These are phyloP conservation scores for Boletus reticulatus DNA, from an alignment of 768 basidiomycete genomes.

Conservation along the genomic window DNA sequence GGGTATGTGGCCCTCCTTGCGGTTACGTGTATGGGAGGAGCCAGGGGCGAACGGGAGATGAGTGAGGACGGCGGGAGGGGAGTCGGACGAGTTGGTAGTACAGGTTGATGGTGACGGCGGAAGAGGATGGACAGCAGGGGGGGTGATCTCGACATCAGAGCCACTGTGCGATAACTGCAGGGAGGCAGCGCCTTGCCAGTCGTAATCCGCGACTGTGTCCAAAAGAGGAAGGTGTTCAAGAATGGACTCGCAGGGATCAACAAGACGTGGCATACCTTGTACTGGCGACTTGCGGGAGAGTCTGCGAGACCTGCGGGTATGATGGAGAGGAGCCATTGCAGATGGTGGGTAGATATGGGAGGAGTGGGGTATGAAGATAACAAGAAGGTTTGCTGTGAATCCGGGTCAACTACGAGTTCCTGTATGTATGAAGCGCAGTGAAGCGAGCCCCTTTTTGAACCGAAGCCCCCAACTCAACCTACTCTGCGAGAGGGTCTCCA, in stretches of 20 bases:
- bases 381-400: not conserved
- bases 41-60: conserved; percentile 30
- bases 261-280: conserved; percentile 26
- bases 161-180: conserved; percentile 23
- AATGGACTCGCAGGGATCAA: conserved; percentile 25
- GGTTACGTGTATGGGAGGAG: conserved; percentile 42
- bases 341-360: not conserved
- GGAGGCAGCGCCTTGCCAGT: conserved; percentile 23
- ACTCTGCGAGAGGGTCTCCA: conserved; percentile 17
- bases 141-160: conserved; percentile 9
- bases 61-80: conserved; percentile 21
- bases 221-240: conserved; percentile 36
- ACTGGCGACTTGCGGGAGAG: conserved; percentile 40
- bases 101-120: conserved; percentile 19
- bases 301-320: conserved; percentile 43
- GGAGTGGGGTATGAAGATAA: not conserved
- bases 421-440: conserved; percentile 7
- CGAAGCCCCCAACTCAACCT: conserved; percentile 17
- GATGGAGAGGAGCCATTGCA: conserved; percentile 33
- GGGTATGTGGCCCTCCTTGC: conserved; percentile 53
- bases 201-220: conserved; percentile 31
- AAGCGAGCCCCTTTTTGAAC: conserved; percentile 31
- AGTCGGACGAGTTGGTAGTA: conserved; percentile 12
- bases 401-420: conserved; percentile 1
- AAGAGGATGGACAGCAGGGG: conserved; percentile 2